Conservation (phyloP, 805 yeast species). For the Wickerhamomyces silvicola region DNA sequence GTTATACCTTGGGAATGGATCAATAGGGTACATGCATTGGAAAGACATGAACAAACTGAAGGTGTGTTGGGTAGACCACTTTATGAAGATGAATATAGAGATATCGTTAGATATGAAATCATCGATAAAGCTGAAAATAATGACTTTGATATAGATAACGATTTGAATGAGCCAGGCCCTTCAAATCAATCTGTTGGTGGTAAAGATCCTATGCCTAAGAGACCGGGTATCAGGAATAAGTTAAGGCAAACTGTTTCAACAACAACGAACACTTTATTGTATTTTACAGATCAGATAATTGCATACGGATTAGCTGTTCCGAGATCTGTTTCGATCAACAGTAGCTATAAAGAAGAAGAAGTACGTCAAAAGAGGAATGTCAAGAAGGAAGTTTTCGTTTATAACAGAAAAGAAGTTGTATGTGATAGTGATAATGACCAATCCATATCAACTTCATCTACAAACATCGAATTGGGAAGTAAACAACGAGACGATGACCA, state of each 20-base stretch:
- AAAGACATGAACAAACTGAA: constrained; percentile 54
- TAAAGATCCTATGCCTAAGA: no score
- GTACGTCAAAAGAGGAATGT: constrained; percentile 21
- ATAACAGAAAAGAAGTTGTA: constrained; percentile 35
- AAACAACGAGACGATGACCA: background rate
- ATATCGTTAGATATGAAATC: constrained; percentile 16
- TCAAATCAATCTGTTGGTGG: no score
- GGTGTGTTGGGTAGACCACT: constrained; percentile 72
- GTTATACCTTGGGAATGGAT: constrained; percentile 86
- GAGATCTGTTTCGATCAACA: constrained; percentile 34
- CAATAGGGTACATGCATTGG: constrained; percentile 52
- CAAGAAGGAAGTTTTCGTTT: constrained; percentile 34
- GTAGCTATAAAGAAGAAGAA: constrained; percentile 15
- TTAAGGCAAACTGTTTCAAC: constrained; percentile 19
- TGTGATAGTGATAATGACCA: constrained; percentile 28
- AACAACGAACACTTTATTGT: constrained; percentile 33
- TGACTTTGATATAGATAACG: constrained; percentile 13
- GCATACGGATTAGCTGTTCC: constrained; percentile 56
- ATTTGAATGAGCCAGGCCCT: constrained; percentile 3
- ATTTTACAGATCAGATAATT: constrained; percentile 46
- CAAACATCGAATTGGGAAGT: no score
- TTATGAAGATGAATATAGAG: constrained; percentile 54
- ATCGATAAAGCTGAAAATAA: constrained; percentile 13
- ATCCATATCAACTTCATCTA: background rate
- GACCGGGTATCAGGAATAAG: no score